A percentile compares a stretch with the other conserved stretches of the same genome.
phyloP scores from a whole-genome alignment of 192 early-diverging fungal genomes.

The Helicostylum pulchrum region DNA sequence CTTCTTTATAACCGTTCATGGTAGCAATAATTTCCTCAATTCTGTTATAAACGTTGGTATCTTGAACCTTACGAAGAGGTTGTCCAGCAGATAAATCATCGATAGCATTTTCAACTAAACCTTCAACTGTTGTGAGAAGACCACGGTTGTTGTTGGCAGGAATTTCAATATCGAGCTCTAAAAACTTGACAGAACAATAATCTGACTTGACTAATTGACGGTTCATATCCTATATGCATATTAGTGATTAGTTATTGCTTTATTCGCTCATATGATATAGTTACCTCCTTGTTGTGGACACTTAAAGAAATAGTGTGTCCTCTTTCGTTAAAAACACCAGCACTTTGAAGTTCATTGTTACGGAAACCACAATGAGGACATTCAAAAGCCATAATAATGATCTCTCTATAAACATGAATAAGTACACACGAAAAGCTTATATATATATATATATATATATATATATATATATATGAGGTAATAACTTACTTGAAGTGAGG shows the following conservation, averaged over 20 bases:
- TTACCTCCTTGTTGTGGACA: constrained; percentile 56
- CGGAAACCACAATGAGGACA: constrained; percentile 85
- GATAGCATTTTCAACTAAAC: constrained; percentile 68
- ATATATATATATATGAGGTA: constrained; percentile 3
- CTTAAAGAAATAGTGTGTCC: constrained; percentile 67
- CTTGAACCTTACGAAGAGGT: constrained; percentile 66
- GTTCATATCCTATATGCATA: constrained; percentile 67
- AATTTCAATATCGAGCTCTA: constrained; percentile 87
- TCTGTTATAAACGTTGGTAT: constrained; percentile 65
- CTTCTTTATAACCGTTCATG: constrained; percentile 57
- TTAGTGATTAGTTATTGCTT: no score
- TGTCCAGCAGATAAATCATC: constrained; percentile 82
- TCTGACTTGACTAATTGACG: constrained; percentile 91
- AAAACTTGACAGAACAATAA: constrained; percentile 70
- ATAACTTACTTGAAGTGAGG: constrained; percentile 86
- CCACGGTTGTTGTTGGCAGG: constrained; percentile 74
- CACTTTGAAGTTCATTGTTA: constrained; percentile 90
- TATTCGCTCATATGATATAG: not conserved
- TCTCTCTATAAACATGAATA: constrained; percentile 22
- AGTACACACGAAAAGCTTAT: not conserved
- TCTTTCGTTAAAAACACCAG: constrained; percentile 76
- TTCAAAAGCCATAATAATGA: constrained; percentile 81
- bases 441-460: not conserved
- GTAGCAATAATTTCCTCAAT: constrained; percentile 69
- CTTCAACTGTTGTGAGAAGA: constrained; percentile 89